Evolutionary conservation across 1,139 yeast species (phyloP).

Genomic region (Torulaspora globosa): DNA sequence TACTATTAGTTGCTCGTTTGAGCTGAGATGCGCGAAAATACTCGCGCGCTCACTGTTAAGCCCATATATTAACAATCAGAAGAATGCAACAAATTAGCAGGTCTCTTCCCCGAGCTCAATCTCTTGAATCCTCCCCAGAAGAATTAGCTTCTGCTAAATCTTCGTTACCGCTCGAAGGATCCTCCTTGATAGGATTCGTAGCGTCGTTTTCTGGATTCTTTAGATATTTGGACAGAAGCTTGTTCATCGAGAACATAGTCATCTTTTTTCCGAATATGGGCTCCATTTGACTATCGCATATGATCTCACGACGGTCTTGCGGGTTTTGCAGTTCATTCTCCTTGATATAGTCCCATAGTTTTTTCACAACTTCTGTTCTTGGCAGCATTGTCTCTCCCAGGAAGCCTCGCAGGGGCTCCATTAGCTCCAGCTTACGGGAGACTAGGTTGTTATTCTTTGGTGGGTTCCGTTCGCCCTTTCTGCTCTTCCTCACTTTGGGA

Average conservation of each 20-base stretch:
- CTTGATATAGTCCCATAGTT: constrained; percentile 71
- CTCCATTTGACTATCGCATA: constrained; percentile 62
- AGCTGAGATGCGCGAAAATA: constrained; percentile 2
- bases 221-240: constrained; percentile 52
- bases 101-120: background rate
- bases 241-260: constrained; percentile 67
- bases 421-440: constrained; percentile 38
- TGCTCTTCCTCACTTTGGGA: constrained; percentile 27
- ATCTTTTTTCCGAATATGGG: constrained; percentile 58
- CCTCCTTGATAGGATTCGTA: constrained; percentile 1
- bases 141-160: background rate
- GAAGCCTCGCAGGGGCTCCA: constrained; percentile 49
- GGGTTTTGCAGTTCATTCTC: constrained; percentile 64
- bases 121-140: background rate
- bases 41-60: constrained; percentile 7
- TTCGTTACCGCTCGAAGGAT: background rate
- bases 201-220: constrained; percentile 19
- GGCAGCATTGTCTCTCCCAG: constrained; percentile 47
- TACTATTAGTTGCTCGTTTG: constrained; percentile 1
- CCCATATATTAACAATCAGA: background rate
- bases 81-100: background rate
- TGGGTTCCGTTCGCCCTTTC: constrained; percentile 16
- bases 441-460: constrained; percentile 26
- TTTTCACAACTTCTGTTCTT: constrained; percentile 69
- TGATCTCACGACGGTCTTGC: constrained; percentile 57